Conservation (phyloP, 164 flowering plant genomes). For the Amborella trichopoda region DNA sequence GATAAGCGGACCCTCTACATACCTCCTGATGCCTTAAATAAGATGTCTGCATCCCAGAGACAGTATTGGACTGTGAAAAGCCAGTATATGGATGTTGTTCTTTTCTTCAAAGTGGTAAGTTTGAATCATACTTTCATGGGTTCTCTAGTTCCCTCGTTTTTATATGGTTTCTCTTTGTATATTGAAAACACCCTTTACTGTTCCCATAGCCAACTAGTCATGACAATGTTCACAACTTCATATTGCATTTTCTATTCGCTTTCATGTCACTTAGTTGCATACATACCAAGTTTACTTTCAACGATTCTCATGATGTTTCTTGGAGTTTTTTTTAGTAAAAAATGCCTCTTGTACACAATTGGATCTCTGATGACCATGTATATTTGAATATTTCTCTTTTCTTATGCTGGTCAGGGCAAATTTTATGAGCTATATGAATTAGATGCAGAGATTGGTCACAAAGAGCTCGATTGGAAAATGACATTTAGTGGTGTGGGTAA, state of each 20-base stretch:
- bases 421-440: slow-evolving; percentile 94
- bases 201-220: too few species aligned
- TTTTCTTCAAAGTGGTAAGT: slow-evolving; percentile 98
- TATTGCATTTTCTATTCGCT: too few species aligned
- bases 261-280: too few species aligned
- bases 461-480: slow-evolving; percentile 93
- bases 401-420: slow-evolving; percentile 76
- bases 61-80: slow-evolving; percentile 86
- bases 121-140: too few species aligned
- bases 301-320: too few species aligned
- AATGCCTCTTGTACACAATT: too few species aligned
- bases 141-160: background rate
- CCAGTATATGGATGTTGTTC: slow-evolving; percentile 80
- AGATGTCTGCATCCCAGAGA: slow-evolving; percentile 87
- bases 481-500: slow-evolving; percentile 92
- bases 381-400: too few species aligned
- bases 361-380: too few species aligned
- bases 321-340: too few species aligned
- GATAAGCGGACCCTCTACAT: slow-evolving; percentile 71
- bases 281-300: too few species aligned
- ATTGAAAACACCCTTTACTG: too few species aligned
- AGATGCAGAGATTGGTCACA: slow-evolving; percentile 96
- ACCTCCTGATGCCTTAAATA: slow-evolving; percentile 66
- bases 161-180: background rate
- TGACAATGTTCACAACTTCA: too few species aligned